Conservation (phyloP, 495 filamentous ascomycete genomes). For the Annulohypoxylon moriforme region DNA sequence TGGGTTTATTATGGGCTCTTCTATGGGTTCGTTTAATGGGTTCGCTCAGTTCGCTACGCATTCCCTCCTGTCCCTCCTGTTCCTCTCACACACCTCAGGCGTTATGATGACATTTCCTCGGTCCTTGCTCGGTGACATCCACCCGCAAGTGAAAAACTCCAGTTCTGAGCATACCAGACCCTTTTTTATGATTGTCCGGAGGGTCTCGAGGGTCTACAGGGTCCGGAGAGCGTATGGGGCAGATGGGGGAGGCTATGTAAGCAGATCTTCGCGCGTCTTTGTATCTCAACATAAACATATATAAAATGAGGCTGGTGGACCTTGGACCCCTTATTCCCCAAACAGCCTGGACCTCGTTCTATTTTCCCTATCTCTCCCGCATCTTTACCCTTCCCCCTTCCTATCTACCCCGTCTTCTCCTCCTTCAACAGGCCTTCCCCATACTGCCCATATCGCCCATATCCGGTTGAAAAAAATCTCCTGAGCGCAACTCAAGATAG, state of each 20-base stretch:
- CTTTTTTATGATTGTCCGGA: constrained; percentile 36
- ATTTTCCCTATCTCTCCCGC: constrained; percentile 22
- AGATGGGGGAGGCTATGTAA: constrained; percentile 12
- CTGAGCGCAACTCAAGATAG: constrained; percentile 12
- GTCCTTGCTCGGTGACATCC: constrained; percentile 43
- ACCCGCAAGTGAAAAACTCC: constrained; percentile 20
- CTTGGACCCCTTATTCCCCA: constrained; percentile 21
- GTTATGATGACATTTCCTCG: constrained; percentile 42
- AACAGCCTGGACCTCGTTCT: constrained; percentile 38
- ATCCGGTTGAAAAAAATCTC: constrained; percentile 2
- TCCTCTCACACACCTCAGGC: constrained; percentile 10
- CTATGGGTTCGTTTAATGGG: background rate
- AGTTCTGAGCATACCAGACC: constrained; percentile 17
- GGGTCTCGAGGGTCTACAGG: constrained; percentile 17
- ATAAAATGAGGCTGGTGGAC: constrained; percentile 36
- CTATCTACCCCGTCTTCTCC: constrained; percentile 3
- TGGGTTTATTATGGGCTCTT: background rate
- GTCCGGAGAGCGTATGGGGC: constrained; percentile 22
- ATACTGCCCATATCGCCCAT: background rate
- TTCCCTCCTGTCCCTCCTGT: constrained; percentile 6
- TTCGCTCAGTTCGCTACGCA: background rate
- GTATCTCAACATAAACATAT: constrained; percentile 30
- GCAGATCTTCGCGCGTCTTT: constrained; percentile 4
- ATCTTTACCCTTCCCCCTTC: constrained; percentile 3
- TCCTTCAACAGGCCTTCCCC: constrained; percentile 7